These are phyloP conservation scores for Monilinia fructicola DNA, from an alignment of 2,329 filamentous ascomycete species.

Conservation along the genomic window DNA sequence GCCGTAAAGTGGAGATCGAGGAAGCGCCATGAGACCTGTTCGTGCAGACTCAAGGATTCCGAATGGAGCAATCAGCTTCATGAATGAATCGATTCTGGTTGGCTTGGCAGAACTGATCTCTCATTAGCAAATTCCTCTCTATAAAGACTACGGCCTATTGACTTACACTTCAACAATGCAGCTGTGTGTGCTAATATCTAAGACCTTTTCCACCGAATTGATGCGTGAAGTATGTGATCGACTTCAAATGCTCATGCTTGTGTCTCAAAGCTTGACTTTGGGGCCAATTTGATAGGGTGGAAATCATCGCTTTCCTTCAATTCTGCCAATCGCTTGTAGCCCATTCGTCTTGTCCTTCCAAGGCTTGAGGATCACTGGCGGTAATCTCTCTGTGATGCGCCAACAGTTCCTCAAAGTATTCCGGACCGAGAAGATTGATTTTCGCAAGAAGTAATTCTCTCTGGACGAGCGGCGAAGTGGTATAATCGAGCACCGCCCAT, in stretches of 20 bases:
- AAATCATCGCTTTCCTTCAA: slow-evolving; percentile 57
- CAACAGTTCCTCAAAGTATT: slow-evolving; percentile 97
- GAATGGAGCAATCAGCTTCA: slow-evolving; percentile 92
- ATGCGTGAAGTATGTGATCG: slow-evolving; percentile 93
- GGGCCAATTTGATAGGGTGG: slow-evolving; percentile 83
- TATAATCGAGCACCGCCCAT: slow-evolving; percentile 98
- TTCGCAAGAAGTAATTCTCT: slow-evolving; percentile 93
- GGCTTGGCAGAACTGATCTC: slow-evolving; percentile 73
- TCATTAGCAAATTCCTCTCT: slow-evolving; percentile 24
- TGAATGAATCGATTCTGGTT: slow-evolving; percentile 90
- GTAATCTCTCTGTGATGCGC: slow-evolving; percentile 93
- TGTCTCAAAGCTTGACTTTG: slow-evolving; percentile 87
- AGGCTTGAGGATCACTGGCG: slow-evolving; percentile 41
- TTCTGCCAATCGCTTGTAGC: slow-evolving; percentile 38
- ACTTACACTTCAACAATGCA: slow-evolving; percentile 96
- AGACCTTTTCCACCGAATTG: slow-evolving; percentile 97
- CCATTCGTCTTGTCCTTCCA: slow-evolving; percentile 45
- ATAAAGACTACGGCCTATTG: background rate
- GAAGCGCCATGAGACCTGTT: slow-evolving; percentile 94
- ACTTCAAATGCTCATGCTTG: slow-evolving; percentile 96
- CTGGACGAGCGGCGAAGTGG: slow-evolving; percentile 86
- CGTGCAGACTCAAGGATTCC: slow-evolving; percentile 95
- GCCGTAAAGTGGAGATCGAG: slow-evolving; percentile 82
- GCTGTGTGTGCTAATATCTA: slow-evolving; percentile 97
- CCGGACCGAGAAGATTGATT: slow-evolving; percentile 92